A percentile compares a stretch with the other conserved stretches of the same genome.
Evolutionary conservation across 768 basidiomycete genomes (phyloP).

Genomic region (Tricholoma terreum): DNA sequence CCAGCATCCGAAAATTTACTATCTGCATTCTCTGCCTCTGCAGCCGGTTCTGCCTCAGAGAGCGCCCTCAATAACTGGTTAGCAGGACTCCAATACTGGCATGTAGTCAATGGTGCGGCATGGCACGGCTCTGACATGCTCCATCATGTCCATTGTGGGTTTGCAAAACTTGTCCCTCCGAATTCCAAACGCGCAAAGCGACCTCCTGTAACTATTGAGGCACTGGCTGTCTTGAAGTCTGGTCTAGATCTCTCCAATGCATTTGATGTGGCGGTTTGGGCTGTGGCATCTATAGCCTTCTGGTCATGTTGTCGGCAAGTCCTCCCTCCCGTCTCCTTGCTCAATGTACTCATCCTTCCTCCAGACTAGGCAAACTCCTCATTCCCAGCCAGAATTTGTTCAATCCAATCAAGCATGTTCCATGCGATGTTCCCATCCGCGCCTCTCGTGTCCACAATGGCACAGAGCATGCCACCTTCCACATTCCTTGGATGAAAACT

Average conservation of each 20-base stretch:
- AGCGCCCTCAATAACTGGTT: neutral
- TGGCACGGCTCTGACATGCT: conserved; percentile 8
- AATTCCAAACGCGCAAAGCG: conserved; percentile 4
- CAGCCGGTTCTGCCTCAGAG: too few relatives aligned
- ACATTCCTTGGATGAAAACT: conserved; percentile 16
- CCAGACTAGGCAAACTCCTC: conserved; percentile 3
- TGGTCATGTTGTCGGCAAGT: neutral
- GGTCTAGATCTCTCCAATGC: conserved; percentile 10
- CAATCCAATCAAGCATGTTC: neutral
- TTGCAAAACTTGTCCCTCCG: conserved; percentile 7
- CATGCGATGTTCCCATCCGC: neutral
- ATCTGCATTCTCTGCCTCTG: conserved; percentile 6
- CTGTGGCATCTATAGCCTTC: too few relatives aligned
- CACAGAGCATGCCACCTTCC: conserved; percentile 15
- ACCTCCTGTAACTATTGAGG: conserved; percentile 11
- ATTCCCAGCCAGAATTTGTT: neutral
- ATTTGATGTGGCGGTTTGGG: conserved; percentile 2
- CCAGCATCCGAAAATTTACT: conserved; percentile 17
- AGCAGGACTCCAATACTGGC: too few relatives aligned
- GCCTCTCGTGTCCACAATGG: neutral
- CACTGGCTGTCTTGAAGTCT: neutral
- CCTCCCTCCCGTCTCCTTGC: neutral
- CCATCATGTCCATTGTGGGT: conserved; percentile 2
- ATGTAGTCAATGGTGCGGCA: too few relatives aligned
- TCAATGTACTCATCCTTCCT: neutral